These are phyloP conservation scores for Ganoderma leucocontextum DNA, from an alignment of 1,284 basidiomycete species.

Conservation along the genomic window DNA sequence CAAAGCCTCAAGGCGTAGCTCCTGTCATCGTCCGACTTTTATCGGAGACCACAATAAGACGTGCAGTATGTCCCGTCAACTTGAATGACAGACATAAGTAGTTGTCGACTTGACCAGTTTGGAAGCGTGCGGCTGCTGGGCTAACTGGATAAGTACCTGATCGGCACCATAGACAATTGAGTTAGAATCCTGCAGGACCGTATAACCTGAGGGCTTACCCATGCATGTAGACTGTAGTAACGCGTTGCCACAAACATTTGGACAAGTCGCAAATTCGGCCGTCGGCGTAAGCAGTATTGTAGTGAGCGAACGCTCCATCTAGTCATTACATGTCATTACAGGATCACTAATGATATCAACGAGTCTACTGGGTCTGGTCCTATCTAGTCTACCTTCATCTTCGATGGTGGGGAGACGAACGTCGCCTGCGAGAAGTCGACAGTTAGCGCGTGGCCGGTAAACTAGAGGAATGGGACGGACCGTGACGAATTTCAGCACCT, in stretches of 20 bases:
- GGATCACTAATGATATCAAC: constrained; percentile 18
- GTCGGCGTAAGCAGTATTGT: background rate
- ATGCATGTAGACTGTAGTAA: background rate
- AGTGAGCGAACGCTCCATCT: constrained; percentile 7
- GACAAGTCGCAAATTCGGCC: background rate
- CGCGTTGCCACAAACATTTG: background rate
- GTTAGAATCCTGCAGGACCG: too few relatives aligned
- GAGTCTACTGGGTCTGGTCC: constrained; percentile 15
- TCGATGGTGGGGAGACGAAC: constrained; percentile 55
- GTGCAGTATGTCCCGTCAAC: background rate
- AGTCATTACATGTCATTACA: constrained; percentile 33
- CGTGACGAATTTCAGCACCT: constrained; percentile 87
- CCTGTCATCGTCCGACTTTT: constrained; percentile 15
- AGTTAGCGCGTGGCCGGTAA: background rate
- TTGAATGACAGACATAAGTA: background rate
- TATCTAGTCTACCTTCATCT: constrained; percentile 52
- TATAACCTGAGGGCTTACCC: background rate
- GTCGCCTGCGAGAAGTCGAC: constrained; percentile 44
- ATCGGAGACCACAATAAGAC: background rate
- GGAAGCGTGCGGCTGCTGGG: background rate
- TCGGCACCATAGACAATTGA: too few relatives aligned
- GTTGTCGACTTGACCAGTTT: background rate
- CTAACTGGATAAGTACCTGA: too few relatives aligned
- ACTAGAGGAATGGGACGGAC: constrained; percentile 50
- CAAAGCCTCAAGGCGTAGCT: constrained; percentile 5